phyloP scores from a whole-genome alignment of 768 basidiomycete genomes.

The Pleurotus pulmonarius region DNA sequence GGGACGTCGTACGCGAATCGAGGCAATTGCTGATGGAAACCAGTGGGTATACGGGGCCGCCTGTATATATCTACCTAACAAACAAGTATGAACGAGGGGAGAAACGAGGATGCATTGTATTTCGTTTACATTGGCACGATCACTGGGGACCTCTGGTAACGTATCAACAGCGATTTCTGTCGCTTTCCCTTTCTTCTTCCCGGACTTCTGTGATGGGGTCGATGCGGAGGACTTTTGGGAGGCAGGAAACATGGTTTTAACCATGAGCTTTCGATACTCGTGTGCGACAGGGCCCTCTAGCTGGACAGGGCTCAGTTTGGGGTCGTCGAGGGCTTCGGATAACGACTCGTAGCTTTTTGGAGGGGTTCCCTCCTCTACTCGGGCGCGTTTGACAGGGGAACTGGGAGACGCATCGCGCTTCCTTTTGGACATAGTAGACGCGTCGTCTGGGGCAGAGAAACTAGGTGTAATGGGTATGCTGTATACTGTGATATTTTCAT shows the following conservation, averaged over 20 bases:
- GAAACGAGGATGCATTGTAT: constrained; percentile 1
- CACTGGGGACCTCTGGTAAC: not conserved
- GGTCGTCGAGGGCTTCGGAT: constrained; percentile 12
- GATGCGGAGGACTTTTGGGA: constrained; percentile 20
- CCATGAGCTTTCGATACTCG: constrained; percentile 49
- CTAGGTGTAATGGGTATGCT: constrained; percentile 43
- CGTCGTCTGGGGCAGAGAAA: not conserved
- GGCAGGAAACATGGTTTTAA: constrained; percentile 62
- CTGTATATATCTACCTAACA: constrained; percentile 25
- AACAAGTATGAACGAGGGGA: not conserved
- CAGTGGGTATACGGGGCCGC: constrained; percentile 23
- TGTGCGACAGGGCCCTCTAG: constrained; percentile 44
- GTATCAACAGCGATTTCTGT: constrained; percentile 8
- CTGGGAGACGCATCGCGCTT: constrained; percentile 39
- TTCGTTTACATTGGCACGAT: not conserved
- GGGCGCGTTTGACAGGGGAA: constrained; percentile 30
- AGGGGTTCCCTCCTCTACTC: constrained; percentile 16
- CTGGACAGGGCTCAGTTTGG: constrained; percentile 26
- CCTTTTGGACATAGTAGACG: constrained; percentile 29
- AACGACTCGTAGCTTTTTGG: constrained; percentile 6
- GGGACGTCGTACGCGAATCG: constrained; percentile 19
- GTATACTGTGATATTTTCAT: constrained; percentile 64
- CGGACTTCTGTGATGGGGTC: constrained; percentile 7
- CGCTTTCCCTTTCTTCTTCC: constrained; percentile 11
- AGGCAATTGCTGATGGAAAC: constrained; percentile 36